phyloP scores from a whole-genome alignment of 768 basidiomycete genomes.

The Boletus sp. region DNA sequence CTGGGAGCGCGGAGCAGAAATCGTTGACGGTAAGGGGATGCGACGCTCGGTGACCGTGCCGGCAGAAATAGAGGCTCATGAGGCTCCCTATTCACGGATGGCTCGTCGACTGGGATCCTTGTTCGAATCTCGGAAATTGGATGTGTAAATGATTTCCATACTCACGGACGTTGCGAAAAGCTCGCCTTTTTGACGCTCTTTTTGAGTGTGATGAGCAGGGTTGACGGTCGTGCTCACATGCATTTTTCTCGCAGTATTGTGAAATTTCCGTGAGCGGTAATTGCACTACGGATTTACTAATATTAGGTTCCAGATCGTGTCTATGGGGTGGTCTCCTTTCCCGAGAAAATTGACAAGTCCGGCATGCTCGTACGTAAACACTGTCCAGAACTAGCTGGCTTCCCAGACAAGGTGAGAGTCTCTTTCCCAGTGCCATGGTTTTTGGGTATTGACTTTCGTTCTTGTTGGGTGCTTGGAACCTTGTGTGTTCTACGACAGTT shows the following conservation, averaged over 20 bases:
- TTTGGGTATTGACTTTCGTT: constrained; percentile 22
- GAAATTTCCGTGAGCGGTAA: constrained; percentile 31
- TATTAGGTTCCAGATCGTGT: constrained; percentile 23
- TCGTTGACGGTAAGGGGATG: constrained; percentile 13
- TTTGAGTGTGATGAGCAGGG: constrained; percentile 3
- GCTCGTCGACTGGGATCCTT: constrained; percentile 15
- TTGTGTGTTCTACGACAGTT: not conserved
- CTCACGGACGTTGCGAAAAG: not conserved
- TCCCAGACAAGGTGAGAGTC: constrained; percentile 26
- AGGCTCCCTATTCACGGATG: constrained; percentile 6
- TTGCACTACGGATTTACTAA: constrained; percentile 26
- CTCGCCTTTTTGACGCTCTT: constrained; percentile 3
- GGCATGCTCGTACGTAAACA: constrained; percentile 26
- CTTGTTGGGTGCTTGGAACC: not conserved
- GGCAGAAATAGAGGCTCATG: constrained; percentile 3
- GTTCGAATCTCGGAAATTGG: constrained; percentile 25
- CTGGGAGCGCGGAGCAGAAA: constrained; percentile 21
- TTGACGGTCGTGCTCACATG: constrained; percentile 9
- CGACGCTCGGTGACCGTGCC: constrained; percentile 19
- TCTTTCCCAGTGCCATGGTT: constrained; percentile 9
- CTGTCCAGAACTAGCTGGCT: constrained; percentile 10
- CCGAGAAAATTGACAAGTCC: constrained; percentile 16
- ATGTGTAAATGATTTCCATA: constrained; percentile 14
- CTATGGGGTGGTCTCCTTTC: constrained; percentile 20
- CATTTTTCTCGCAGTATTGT: constrained; percentile 26